phyloP scores from a whole-genome alignment of 2,329 filamentous ascomycete genomes.

The Ascochyta clinopodiicola region DNA sequence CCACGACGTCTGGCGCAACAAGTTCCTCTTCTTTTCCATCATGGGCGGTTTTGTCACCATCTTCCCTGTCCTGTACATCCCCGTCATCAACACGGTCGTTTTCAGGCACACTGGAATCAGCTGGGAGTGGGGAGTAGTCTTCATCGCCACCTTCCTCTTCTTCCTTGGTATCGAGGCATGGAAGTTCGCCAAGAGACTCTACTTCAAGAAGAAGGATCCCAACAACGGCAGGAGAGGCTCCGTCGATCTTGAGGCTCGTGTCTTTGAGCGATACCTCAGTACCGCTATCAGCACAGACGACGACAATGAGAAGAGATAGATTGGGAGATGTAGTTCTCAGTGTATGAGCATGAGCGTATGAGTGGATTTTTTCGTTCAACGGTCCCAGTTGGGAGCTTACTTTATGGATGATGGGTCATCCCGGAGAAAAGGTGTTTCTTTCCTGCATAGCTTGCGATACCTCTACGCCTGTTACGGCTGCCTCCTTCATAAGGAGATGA shows the following conservation, averaged over 20 bases:
- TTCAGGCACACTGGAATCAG: slow-evolving; percentile 70
- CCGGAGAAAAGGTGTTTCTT: slow-evolving; percentile 22
- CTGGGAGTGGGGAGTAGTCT: slow-evolving; percentile 74
- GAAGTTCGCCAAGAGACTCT: slow-evolving; percentile 69
- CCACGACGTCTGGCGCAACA: slow-evolving; percentile 72
- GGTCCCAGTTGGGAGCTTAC: slow-evolving; percentile 12
- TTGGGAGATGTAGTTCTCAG: not conserved
- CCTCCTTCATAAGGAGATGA: slow-evolving; percentile 11
- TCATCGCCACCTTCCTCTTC: slow-evolving; percentile 68
- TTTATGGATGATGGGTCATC: slow-evolving; percentile 8
- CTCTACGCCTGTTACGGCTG: slow-evolving; percentile 20
- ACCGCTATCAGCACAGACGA: slow-evolving; percentile 41
- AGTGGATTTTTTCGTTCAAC: slow-evolving; percentile 2
- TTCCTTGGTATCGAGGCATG: slow-evolving; percentile 69
- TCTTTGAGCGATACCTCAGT: slow-evolving; percentile 44
- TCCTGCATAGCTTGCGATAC: slow-evolving; percentile 34
- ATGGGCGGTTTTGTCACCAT: slow-evolving; percentile 42
- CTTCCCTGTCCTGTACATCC: slow-evolving; percentile 63
- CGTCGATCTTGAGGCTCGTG: slow-evolving; percentile 39
- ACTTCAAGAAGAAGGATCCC: slow-evolving; percentile 37
- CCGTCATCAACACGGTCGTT: slow-evolving; percentile 68
- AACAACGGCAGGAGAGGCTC: slow-evolving; percentile 34
- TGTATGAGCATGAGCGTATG: not conserved
- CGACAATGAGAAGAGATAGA: slow-evolving; percentile 37
- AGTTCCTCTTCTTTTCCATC: slow-evolving; percentile 63